phyloP scores from a whole-genome alignment of 495 filamentous ascomycete species.

The Parmelia sp. region DNA sequence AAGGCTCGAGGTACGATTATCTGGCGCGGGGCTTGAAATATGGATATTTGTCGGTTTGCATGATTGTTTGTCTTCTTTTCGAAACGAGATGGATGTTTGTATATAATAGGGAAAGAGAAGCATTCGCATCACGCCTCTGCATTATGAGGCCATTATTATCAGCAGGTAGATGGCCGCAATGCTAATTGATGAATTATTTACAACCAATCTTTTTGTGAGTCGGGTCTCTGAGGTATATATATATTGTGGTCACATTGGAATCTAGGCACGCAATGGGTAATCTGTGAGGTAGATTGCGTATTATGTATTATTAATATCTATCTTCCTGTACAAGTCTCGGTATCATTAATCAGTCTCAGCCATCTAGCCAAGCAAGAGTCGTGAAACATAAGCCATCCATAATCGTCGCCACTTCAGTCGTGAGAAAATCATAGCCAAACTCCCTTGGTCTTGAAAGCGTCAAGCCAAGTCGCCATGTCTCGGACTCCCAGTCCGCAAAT shows the following conservation, averaged over 20 bases:
- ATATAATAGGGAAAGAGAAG: not conserved
- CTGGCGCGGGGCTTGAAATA: too few species aligned
- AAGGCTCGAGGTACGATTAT: too few species aligned
- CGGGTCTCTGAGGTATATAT: too few species aligned
- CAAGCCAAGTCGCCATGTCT: constrained; percentile 4
- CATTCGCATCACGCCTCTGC: not conserved
- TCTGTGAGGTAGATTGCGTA: not conserved
- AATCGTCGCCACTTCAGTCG: not conserved
- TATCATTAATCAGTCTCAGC: not conserved
- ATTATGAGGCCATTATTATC: not conserved
- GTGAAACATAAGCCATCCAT: constrained; percentile 12
- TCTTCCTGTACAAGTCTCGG: not conserved
- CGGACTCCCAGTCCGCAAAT: not conserved
- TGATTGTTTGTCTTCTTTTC: not conserved
- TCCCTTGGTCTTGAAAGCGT: not conserved
- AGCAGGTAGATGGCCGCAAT: not conserved
- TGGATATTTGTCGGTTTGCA: not conserved
- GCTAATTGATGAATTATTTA: not conserved
- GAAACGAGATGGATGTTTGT: not conserved
- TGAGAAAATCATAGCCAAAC: not conserved
- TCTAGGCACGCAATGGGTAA: not conserved
- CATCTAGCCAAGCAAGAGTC: not conserved
- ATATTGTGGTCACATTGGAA: too few species aligned
- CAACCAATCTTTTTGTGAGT: too few species aligned
- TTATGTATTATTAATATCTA: not conserved